Evolutionary conservation across 192 early-diverging fungal genomes (phyloP).

Genomic region (Irineochytrium annulatum): DNA sequence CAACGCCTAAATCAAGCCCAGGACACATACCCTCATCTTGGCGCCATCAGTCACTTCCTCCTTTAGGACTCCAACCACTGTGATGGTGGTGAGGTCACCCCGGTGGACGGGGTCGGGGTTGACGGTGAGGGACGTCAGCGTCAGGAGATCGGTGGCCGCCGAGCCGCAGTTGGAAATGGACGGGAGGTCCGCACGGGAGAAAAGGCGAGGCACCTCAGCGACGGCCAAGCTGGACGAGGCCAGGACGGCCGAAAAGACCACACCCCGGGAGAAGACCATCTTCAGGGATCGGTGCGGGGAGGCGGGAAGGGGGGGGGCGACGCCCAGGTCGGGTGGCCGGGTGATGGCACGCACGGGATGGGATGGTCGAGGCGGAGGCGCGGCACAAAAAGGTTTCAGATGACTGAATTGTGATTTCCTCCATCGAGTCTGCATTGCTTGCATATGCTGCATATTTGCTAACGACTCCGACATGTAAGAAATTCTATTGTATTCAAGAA

Average conservation of each 20-base stretch:
- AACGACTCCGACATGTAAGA: no score
- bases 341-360: background rate
- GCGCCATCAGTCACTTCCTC: background rate
- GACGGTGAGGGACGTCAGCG: background rate
- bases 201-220: background rate
- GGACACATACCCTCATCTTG: background rate
- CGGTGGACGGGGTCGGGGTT: background rate
- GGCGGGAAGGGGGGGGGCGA: background rate
- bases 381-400: no score
- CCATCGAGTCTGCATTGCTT: no score
- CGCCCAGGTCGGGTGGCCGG: background rate
- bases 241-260: background rate
- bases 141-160: background rate
- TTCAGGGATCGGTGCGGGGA: background rate
- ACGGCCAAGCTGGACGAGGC: background rate
- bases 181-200: background rate
- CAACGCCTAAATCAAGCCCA: background rate
- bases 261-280: background rate
- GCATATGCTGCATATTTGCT: no score
- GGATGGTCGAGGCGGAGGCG: background rate
- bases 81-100: background rate
- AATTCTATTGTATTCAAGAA: no score
- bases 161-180: background rate
- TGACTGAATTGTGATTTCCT: no score
- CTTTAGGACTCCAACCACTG: background rate